These are phyloP conservation scores for Tetrapisispora iriomotensis DNA, from an alignment of 805 yeast species.

Conservation along the genomic window DNA sequence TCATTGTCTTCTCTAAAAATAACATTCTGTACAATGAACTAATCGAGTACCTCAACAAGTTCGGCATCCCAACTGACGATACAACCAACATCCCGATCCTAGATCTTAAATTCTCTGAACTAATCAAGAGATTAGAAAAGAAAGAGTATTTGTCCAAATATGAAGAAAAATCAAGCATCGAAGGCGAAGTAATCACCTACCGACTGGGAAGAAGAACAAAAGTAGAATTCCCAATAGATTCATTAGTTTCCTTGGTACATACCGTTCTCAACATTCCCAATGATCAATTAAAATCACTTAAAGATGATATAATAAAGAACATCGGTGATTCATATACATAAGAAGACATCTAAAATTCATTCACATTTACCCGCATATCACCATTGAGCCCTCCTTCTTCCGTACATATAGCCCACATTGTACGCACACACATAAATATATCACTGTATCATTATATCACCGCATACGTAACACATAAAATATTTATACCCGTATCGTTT, in stretches of 20 bases:
- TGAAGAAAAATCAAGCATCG: conserved; percentile 20
- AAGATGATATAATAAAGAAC: conserved; percentile 14
- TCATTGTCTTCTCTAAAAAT: conserved; percentile 22
- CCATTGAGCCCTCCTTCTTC: too few species aligned
- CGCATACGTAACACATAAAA: too few species aligned
- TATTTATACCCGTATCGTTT: too few species aligned
- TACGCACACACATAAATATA: too few species aligned
- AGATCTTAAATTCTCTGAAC: conserved; percentile 14
- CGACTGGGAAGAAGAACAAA: conserved; percentile 23
- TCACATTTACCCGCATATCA: not conserved
- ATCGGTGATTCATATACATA: conserved; percentile 21
- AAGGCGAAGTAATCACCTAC: conserved; percentile 15
- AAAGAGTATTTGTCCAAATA: conserved; percentile 17
- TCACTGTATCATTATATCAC: too few species aligned
- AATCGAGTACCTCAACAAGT: conserved; percentile 8
- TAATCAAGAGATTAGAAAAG: conserved; percentile 15
- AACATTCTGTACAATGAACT: conserved; percentile 22
- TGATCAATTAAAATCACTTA: conserved; percentile 10
- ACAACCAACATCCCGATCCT: conserved; percentile 17
- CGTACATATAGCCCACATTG: too few species aligned
- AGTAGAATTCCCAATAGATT: conserved; percentile 17
- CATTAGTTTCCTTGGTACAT: conserved; percentile 14
- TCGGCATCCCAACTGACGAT: conserved; percentile 25
- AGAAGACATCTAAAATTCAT: not conserved
- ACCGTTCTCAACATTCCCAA: conserved; percentile 14